These are phyloP conservation scores for Phytophthora cryptogea DNA, from an alignment of 352 stramenopile genomes.

Conservation along the genomic window DNA sequence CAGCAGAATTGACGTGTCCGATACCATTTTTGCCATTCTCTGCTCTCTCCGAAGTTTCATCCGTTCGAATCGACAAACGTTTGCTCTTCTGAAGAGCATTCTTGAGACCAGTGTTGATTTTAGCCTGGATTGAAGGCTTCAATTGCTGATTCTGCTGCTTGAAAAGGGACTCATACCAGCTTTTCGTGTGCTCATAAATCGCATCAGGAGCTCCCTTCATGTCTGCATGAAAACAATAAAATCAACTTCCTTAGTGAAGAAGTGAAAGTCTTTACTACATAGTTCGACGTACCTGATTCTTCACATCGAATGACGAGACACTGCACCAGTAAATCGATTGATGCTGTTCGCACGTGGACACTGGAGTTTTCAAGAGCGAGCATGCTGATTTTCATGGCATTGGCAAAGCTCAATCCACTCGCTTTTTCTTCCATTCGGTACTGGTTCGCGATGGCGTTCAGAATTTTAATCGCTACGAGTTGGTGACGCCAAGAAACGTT, in stretches of 20 bases:
- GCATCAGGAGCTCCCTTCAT: conserved; percentile 58
- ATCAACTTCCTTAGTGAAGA: neutral
- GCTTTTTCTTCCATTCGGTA: conserved; percentile 69
- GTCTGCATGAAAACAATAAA: conserved; percentile 34
- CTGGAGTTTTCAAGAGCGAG: conserved; percentile 71
- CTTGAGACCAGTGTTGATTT: conserved; percentile 83
- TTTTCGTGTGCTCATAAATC: conserved; percentile 78
- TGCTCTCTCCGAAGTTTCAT: conserved; percentile 11
- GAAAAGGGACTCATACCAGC: conserved; percentile 73
- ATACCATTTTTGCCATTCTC: conserved; percentile 4
- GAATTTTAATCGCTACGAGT: conserved; percentile 77
- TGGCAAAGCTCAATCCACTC: conserved; percentile 59
- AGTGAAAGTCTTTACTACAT: neutral
- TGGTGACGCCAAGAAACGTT: conserved; percentile 67
- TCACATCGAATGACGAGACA: conserved; percentile 77
- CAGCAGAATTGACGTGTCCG: neutral
- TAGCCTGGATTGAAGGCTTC: conserved; percentile 79
- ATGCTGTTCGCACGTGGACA: conserved; percentile 70
- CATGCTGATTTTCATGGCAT: conserved; percentile 72
- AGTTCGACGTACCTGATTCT: conserved; percentile 53
- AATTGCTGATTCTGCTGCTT: conserved; percentile 69
- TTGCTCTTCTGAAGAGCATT: conserved; percentile 72
- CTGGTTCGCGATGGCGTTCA: conserved; percentile 78
- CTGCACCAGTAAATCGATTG: conserved; percentile 75
- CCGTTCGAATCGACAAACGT: conserved; percentile 35